A percentile compares a stretch with the other conserved stretches of the same genome.
These are phyloP conservation scores for Arachis stenosperma DNA, from an alignment of 306 rosid genomes.

Conservation along the genomic window DNA sequence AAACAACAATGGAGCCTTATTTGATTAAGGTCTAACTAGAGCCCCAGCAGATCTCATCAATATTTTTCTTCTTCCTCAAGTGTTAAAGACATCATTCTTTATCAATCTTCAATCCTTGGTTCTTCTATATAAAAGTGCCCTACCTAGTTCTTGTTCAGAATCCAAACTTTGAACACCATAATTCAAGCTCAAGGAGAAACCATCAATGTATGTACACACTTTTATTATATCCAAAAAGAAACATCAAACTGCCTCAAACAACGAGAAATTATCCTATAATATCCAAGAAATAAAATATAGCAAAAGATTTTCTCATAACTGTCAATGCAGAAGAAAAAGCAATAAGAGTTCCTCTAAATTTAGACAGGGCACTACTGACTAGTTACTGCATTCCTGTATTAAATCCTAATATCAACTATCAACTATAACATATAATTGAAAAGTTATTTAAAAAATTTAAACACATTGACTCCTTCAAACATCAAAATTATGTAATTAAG, in stretches of 20 bases:
- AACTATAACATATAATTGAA: background rate
- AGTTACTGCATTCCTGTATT: background rate
- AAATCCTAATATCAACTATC: background rate
- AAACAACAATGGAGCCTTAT: conserved; percentile 9
- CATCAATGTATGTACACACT: background rate
- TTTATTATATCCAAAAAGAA: background rate
- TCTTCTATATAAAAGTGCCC: no score
- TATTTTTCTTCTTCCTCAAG: no score
- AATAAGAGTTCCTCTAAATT: background rate
- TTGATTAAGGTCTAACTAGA: background rate
- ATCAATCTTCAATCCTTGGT: no score
- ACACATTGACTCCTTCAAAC: no score
- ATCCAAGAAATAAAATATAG: background rate
- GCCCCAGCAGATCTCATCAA: background rate
- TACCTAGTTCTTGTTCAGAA: background rate
- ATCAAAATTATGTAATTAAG: no score
- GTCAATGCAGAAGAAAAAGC: background rate
- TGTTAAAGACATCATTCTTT: no score
- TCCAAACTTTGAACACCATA: conserved; percentile 2
- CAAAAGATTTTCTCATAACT: background rate
- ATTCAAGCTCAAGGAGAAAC: background rate
- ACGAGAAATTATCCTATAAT: background rate
- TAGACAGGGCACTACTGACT: background rate
- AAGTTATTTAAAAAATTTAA: background rate
- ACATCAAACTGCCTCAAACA: background rate